Conservation (phyloP, 1,284 basidiomycete species). For the Pascua sp. region DNA sequence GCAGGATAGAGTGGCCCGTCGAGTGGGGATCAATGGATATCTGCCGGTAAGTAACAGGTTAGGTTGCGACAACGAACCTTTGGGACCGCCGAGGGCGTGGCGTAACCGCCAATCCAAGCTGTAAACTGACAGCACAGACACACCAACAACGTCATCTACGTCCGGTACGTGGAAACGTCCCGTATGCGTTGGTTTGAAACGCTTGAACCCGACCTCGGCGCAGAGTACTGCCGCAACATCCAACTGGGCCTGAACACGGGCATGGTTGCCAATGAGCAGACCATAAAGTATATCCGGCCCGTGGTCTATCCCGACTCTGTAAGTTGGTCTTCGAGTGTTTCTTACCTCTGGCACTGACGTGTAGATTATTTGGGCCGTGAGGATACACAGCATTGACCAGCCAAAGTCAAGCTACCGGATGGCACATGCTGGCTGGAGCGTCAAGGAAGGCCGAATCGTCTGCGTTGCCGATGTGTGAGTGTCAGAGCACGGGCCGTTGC, state of each 20-base stretch:
- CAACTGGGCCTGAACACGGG: conserved; percentile 29
- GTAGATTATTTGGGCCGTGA: too few relatives aligned
- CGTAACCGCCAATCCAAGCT: too few relatives aligned
- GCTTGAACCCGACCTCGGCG: conserved; percentile 28
- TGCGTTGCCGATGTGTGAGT: too few relatives aligned
- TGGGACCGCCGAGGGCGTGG: too few relatives aligned
- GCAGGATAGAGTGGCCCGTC: conserved; percentile 41
- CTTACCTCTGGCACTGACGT: too few relatives aligned
- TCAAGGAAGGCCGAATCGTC: too few relatives aligned
- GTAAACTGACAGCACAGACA: conserved; percentile 25
- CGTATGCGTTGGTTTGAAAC: conserved; percentile 37
- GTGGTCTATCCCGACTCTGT: conserved; percentile 47
- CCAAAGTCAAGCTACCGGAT: too few relatives aligned
- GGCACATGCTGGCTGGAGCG: too few relatives aligned
- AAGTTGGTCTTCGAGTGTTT: conserved; percentile 5
- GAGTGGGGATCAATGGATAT: conserved; percentile 49
- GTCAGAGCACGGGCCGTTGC: too few relatives aligned
- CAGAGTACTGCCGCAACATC: too few relatives aligned
- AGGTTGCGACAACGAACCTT: too few relatives aligned
- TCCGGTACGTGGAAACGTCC: conserved; percentile 43
- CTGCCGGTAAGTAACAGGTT: conserved; percentile 35
- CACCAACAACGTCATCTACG: conserved; percentile 45
- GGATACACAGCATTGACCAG: too few relatives aligned
- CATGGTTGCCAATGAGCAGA: conserved; percentile 34
- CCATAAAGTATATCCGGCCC: conserved; percentile 33